Base-by-base conservation (phyloP, 2,329 filamentous ascomycete genomes). In the Daldinia sp. region DNA sequence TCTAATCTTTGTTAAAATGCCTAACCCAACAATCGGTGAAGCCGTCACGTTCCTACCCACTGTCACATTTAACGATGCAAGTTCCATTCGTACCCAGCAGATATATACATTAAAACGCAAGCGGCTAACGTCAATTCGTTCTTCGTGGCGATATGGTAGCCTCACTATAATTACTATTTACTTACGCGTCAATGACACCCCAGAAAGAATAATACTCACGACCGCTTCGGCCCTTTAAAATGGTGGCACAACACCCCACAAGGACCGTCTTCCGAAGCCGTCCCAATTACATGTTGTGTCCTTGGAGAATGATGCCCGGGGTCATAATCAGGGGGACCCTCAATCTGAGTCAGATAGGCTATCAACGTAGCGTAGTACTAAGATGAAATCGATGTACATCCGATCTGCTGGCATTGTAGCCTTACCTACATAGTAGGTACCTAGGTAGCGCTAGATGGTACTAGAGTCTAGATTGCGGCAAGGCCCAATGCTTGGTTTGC, bases 301-400 rank as follows among this genome's bases (percentile, higher is more conserved):
- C 43, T 49, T 11, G 45, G 45, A 48, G 32, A 51, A 51, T 54
- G 53, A 47, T 57, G 58, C 23, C 37, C 32, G 39, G 55, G 39
- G 48, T 47, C 21, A 21, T 27, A 29, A 51, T 35, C 27, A 37
- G 15, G 41, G 45, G 48, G 41, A 15, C 30, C 34, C 37, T 19
- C 19, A 13, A 52, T 69, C 67, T 69, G 64, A 69, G 50, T 69
- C 59, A 69, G 64, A 63, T 69, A 65, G 59, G 58, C 61, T 64
- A 64, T 64, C 43, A 37, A 35, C 19, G 53, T 61, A 27, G 53
- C 19, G 53, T 61, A 27, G 53, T 54, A 60, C 43, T 32, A 34
- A 59, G 64, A 69, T 69, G 57, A 50, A 63, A 65, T 63, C 60
- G 52, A 52, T 39, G n/a, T 37, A 15, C 39, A 55, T 39, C 62